Conservation (phyloP, 164 flowering plant species). For the Chimonanthus salicifolius region DNA sequence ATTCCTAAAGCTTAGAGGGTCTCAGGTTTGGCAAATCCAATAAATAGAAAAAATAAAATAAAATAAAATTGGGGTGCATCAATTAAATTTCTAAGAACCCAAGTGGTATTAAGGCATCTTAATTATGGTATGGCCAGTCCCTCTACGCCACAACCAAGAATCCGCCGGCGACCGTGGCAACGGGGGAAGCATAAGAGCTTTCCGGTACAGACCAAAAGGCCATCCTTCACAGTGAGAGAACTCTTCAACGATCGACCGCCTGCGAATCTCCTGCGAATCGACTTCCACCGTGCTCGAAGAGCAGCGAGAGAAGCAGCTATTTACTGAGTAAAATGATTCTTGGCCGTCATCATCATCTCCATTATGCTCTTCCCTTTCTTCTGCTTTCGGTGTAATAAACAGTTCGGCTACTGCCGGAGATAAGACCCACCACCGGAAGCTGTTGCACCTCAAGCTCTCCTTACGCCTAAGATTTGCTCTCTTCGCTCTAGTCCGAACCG, state of each 20-base stretch:
- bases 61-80: no score
- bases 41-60: no score
- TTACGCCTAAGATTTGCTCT: conserved; percentile 50
- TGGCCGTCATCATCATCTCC: conserved; percentile 6
- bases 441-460: conserved; percentile 23
- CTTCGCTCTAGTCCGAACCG: conserved; percentile 48
- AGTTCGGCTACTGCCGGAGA: conserved; percentile 35
- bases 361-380: neutral
- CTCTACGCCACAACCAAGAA: conserved; percentile 77
- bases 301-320: conserved; percentile 35
- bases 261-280: conserved; percentile 22
- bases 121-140: conserved; percentile 20
- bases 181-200: conserved; percentile 68
- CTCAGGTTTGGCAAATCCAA: no score
- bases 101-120: conserved; percentile 2
- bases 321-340: conserved; percentile 39
- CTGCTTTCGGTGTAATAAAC: conserved; percentile 19
- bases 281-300: conserved; percentile 33
- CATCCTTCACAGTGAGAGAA: conserved; percentile 70
- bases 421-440: conserved; percentile 36
- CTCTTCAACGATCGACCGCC: conserved; percentile 45
- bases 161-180: conserved; percentile 79
- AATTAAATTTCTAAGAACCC: neutral
- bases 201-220: conserved; percentile 84
- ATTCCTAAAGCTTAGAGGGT: no score